Evolutionary conservation across 768 basidiomycete species (phyloP).

Genomic region (Mycena galericulata): DNA sequence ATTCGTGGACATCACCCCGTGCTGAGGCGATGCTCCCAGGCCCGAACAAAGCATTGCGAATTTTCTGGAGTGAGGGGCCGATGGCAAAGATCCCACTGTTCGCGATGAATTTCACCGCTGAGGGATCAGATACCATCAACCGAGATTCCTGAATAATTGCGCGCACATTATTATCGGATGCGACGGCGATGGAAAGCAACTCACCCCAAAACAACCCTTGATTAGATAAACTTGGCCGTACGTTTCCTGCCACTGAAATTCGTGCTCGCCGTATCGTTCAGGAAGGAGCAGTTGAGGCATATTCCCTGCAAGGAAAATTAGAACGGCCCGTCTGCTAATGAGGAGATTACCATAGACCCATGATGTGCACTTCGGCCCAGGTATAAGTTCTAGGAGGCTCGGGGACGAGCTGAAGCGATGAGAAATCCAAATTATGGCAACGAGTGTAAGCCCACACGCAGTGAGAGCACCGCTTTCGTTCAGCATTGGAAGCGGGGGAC

Average conservation of each 20-base stretch:
- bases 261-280: conserved; percentile 19
- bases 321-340: not conserved
- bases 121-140: conserved; percentile 10
- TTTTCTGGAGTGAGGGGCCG: not conserved
- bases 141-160: conserved; percentile 4
- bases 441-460: too few species aligned
- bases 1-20: not conserved
- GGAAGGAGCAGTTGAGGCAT: conserved; percentile 3
- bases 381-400: not conserved
- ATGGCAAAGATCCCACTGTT: not conserved
- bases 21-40: not conserved
- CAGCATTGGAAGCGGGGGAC: too few species aligned
- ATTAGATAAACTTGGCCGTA: conserved; percentile 11
- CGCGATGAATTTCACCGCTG: not conserved
- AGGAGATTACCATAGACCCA: not conserved
- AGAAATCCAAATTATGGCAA: not conserved
- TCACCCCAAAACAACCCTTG: conserved; percentile 5
- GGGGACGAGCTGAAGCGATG: not conserved
- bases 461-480: too few species aligned
- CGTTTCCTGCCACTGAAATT: conserved; percentile 13
- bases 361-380: not conserved
- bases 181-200: not conserved
- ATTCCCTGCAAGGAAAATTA: not conserved
- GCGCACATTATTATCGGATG: not conserved
- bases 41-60: not conserved